Conservation (phyloP, 1,284 basidiomycete species). For the Schizophyllum commune region DNA sequence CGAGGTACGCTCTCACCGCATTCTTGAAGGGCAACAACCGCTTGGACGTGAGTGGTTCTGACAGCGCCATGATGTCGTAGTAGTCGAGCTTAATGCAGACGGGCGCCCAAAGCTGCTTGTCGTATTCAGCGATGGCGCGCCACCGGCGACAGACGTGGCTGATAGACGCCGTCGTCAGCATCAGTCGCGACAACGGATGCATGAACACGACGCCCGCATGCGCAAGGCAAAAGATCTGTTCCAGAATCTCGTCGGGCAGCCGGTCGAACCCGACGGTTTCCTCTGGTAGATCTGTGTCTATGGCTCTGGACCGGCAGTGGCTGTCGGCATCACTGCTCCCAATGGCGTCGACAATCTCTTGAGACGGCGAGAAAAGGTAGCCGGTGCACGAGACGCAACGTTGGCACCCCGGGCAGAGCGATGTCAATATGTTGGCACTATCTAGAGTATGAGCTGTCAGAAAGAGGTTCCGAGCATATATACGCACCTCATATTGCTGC, state of each 20-base stretch:
- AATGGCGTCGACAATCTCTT: not conserved
- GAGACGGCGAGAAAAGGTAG: too few species aligned
- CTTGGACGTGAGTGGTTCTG: too few species aligned
- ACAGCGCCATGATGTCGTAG: too few species aligned
- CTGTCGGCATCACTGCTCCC: not conserved
- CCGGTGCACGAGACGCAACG: too few species aligned
- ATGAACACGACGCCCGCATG: not conserved
- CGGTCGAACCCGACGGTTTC: not conserved
- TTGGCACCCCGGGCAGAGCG: too few species aligned
- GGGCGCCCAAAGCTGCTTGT: not conserved
- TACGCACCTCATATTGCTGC: too few species aligned
- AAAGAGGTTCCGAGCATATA: too few species aligned
- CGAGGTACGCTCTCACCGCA: too few species aligned
- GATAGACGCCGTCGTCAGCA: not conserved
- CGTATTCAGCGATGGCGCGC: not conserved
- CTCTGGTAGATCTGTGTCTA: not conserved
- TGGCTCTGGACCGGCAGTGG: not conserved
- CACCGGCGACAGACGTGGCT: not conserved
- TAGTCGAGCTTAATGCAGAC: too few species aligned
- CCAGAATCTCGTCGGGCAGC: not conserved
- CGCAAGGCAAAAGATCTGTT: not conserved
- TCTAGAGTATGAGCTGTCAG: too few species aligned
- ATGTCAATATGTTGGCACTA: too few species aligned
- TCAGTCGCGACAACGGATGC: not conserved
- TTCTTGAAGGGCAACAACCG: too few species aligned